These are phyloP conservation scores for Leccinum pachyderme DNA, from an alignment of 1,284 basidiomycete species.

Conservation along the genomic window DNA sequence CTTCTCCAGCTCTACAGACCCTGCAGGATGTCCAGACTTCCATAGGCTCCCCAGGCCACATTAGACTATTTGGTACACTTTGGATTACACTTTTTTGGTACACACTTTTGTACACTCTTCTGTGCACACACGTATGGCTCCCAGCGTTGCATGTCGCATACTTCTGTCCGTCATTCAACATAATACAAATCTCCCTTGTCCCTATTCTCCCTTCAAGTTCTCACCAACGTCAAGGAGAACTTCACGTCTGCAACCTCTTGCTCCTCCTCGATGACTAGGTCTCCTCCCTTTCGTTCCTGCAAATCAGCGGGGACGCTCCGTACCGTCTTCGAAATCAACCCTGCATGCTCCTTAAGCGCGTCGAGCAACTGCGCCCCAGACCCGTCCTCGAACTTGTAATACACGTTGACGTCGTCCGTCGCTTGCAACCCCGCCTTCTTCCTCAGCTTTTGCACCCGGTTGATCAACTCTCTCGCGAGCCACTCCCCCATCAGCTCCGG, in stretches of 20 bases:
- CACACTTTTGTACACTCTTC: too few relatives aligned
- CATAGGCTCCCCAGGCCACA: too few relatives aligned
- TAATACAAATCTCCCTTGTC: not conserved
- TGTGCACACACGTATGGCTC: too few relatives aligned
- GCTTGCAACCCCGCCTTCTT: conserved; percentile 96
- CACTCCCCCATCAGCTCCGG: conserved; percentile 88
- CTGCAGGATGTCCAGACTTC: too few relatives aligned
- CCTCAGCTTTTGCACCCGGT: conserved; percentile 92
- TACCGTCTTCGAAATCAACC: conserved; percentile 76
- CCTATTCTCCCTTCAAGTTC: conserved; percentile 11
- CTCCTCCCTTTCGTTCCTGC: conserved; percentile 48
- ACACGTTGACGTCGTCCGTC: conserved; percentile 92
- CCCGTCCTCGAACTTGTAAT: conserved; percentile 79
- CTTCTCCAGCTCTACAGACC: too few relatives aligned
- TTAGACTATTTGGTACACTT: too few relatives aligned
- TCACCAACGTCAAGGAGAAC: conserved; percentile 68
- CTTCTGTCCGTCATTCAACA: not conserved
- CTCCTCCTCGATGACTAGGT: conserved; percentile 72
- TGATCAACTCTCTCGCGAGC: conserved; percentile 87
- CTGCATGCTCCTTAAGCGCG: conserved; percentile 72
- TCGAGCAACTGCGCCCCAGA: conserved; percentile 63
- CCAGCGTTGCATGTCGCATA: not conserved
- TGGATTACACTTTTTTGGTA: too few relatives aligned
- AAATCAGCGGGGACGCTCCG: conserved; percentile 69
- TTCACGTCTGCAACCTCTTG: conserved; percentile 85